These are phyloP conservation scores for Pythium folliculosum DNA, from an alignment of 352 stramenopile genomes.

Conservation along the genomic window DNA sequence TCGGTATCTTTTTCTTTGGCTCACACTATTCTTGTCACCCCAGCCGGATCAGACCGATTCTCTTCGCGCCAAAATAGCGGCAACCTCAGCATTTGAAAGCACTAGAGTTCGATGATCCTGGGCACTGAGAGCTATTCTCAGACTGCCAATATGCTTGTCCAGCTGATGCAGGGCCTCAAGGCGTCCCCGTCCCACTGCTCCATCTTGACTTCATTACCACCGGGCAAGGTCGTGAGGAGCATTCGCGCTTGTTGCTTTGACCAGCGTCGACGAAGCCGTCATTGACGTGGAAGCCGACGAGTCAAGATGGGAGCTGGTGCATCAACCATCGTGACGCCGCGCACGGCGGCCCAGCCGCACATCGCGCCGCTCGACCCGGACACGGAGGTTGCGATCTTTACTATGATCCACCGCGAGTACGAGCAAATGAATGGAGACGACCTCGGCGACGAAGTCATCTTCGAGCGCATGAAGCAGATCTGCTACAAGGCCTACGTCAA, in stretches of 20 bases:
- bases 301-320: slow-evolving; percentile 22
- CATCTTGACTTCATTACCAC: background rate
- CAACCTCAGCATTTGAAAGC: too few species aligned
- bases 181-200: too few species aligned
- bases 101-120: background rate
- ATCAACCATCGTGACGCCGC: slow-evolving; percentile 20
- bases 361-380: slow-evolving; percentile 25
- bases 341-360: slow-evolving; percentile 22
- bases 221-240: slow-evolving; percentile 2
- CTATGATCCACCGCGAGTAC: slow-evolving; percentile 61
- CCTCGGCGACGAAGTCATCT: slow-evolving; percentile 67
- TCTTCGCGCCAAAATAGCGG: background rate
- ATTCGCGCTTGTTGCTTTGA: background rate
- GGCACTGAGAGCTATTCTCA: background rate
- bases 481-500: slow-evolving; percentile 48
- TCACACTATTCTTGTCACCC: background rate
- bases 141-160: background rate
- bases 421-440: slow-evolving; percentile 56
- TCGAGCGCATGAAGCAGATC: slow-evolving; percentile 78
- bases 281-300: background rate
- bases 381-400: slow-evolving; percentile 52
- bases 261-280: background rate
- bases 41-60: background rate
- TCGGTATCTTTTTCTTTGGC: background rate
- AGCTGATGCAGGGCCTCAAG: background rate